Base-by-base conservation (phyloP, 768 basidiomycete genomes). In the Boletus sensibilis region DNA sequence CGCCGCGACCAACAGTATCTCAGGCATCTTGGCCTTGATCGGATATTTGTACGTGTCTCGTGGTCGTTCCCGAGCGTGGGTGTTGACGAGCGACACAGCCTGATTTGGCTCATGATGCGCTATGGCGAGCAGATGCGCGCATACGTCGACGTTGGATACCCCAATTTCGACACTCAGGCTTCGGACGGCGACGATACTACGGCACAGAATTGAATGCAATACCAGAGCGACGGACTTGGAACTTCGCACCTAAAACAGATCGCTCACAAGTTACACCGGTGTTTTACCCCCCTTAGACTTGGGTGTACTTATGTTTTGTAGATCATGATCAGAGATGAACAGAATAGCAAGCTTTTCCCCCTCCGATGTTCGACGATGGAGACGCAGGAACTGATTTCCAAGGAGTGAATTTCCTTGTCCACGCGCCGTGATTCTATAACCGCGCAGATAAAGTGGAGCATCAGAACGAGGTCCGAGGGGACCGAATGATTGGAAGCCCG, bases 61-160 rank as follows among this genome's bases (percentile, higher is more conserved):
- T 29, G 14, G 46, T 16, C 21, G 41, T 48, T 25, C 50, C n/a
- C 31, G 23, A 14, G 18, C 23, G 3, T 21, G 21, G 13, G 14
- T 20, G 37, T 27, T 57, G 46, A 57, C 47, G 50, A 25, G 29
- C 31, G 55, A 40, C 34, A 53, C 54, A 87, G 86, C 13, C 47
- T 85, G 5, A 58, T 88, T 3, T 79, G 75, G 73, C 57, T 76
- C 18, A 81, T 79, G 4, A 82, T 88, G 44, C 73, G 69, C 20
- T 83, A 86, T 42, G 86, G 85, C 4, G 76, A 78, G 29, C 72
- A 75, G 51, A 78, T 88, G 74, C 76, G 86, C 40, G 78, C 76
- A 1, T 83, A 78, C 74, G 70, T 78, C 7, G 81, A 88, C 59
- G 70, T 86, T 9, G 84, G 80, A 3, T 86, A 78, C 61, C 80